These are phyloP conservation scores for Neurospora sp. DNA, from an alignment of 495 filamentous ascomycete species.

Conservation along the genomic window DNA sequence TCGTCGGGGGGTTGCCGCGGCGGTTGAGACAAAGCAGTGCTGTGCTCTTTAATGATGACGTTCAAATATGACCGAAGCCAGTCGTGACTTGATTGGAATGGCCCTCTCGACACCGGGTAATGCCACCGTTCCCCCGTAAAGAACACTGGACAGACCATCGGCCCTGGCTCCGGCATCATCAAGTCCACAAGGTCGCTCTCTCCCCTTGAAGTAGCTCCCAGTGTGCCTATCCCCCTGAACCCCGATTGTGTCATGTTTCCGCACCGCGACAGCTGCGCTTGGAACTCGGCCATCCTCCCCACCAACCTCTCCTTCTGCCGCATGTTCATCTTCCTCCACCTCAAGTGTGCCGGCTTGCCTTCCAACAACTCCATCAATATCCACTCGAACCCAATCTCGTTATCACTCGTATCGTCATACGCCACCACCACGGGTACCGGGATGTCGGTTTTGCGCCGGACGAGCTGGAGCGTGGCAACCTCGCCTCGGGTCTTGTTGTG, in stretches of 20 bases:
- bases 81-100: conserved; percentile 21
- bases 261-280: conserved; percentile 19
- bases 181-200: neutral
- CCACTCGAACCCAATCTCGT: conserved; percentile 50
- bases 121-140: conserved; percentile 17
- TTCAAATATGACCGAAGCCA: conserved; percentile 19
- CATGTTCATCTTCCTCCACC: conserved; percentile 31
- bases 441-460: conserved; percentile 35
- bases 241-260: conserved; percentile 12
- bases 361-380: conserved; percentile 43
- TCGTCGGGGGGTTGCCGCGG: neutral
- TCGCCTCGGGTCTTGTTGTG: conserved; percentile 43
- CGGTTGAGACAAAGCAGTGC: conserved; percentile 1
- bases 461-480: conserved; percentile 42
- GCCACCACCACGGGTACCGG: conserved; percentile 42
- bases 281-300: conserved; percentile 28
- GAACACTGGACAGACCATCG: conserved; percentile 17
- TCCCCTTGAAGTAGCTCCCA: conserved; percentile 2
- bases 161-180: conserved; percentile 9
- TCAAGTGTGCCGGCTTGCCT: conserved; percentile 29
- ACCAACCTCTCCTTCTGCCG: conserved; percentile 28
- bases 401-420: conserved; percentile 35
- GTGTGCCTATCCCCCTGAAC: conserved; percentile 29
- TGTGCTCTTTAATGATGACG: conserved; percentile 21
- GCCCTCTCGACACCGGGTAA: conserved; percentile 18